These are phyloP conservation scores for Phytophthora quininea DNA, from an alignment of 352 stramenopile genomes.

Conservation along the genomic window DNA sequence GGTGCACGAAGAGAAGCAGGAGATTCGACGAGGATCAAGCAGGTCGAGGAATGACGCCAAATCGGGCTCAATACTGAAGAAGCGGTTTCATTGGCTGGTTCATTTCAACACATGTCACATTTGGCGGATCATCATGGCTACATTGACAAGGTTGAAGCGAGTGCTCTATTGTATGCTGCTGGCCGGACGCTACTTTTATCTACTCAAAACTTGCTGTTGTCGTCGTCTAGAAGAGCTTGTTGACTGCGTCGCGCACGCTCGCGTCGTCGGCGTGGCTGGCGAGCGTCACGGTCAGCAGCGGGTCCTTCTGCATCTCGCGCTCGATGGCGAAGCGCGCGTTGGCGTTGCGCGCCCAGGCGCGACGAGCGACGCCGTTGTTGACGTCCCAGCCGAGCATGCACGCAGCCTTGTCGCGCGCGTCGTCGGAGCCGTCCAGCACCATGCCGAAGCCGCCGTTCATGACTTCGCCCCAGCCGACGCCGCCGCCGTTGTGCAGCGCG, in stretches of 20 bases:
- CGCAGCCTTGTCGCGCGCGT: conserved; percentile 63
- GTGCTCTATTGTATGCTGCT: background rate
- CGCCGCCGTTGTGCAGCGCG: conserved; percentile 89
- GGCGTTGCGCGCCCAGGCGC: conserved; percentile 86
- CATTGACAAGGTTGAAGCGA: background rate
- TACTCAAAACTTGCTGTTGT: background rate
- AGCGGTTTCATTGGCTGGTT: too few relatives aligned
- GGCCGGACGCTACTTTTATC: background rate
- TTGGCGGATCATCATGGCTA: too few relatives aligned
- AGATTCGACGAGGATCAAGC: background rate
- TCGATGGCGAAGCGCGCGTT: conserved; percentile 85
- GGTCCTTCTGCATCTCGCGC: conserved; percentile 83
- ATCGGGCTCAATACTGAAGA: background rate
- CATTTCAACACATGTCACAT: too few relatives aligned
- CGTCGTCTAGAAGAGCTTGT: conserved; percentile 44
- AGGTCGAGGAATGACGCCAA: background rate
- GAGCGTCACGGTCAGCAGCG: conserved; percentile 67
- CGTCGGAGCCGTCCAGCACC: conserved; percentile 82
- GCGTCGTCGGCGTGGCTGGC: conserved; percentile 51
- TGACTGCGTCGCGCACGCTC: conserved; percentile 49
- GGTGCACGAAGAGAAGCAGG: background rate
- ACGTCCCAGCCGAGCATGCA: conserved; percentile 90
- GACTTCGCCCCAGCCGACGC: conserved; percentile 88
- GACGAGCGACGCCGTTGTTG: conserved; percentile 86
- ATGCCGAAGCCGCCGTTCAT: conserved; percentile 90